phyloP scores from a whole-genome alignment of 106 monocot species.

The Dendrobium catenatum region DNA sequence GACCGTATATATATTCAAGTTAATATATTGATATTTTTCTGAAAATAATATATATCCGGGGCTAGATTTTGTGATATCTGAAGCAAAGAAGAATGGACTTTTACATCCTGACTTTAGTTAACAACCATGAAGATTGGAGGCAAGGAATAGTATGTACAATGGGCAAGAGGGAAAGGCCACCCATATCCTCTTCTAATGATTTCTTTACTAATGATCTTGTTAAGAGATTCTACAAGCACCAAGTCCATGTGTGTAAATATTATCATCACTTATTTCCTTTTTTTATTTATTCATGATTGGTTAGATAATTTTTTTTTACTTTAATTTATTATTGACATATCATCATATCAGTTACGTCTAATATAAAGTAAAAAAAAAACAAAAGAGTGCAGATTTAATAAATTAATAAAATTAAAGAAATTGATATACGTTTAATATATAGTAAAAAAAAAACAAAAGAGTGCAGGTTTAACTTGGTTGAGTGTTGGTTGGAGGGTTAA shows the following conservation, averaged over 20 bases:
- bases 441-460: no score
- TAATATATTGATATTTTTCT: no score
- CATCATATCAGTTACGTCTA: no score
- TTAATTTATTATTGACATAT: no score
- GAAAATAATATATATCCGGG: slow-evolving; percentile 13
- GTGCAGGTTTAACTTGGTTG: no score
- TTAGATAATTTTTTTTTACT: no score
- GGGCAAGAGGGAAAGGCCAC: slow-evolving; percentile 48
- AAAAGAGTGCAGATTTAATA: no score
- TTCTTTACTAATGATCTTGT: slow-evolving; percentile 49
- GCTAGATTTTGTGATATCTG: slow-evolving; percentile 53
- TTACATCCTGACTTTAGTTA: slow-evolving; percentile 44
- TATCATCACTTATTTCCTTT: neutral
- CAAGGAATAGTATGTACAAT: slow-evolving; percentile 55
- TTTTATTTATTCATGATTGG: neutral
- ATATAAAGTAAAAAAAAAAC: no score
- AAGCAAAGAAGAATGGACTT: slow-evolving; percentile 40
- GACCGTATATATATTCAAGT: no score
- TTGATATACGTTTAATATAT: no score
- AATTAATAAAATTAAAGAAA: no score
- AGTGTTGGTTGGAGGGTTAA: no score
- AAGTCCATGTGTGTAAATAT: slow-evolving; percentile 33
- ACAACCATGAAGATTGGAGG: slow-evolving; percentile 60
- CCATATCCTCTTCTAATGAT: slow-evolving; percentile 35
- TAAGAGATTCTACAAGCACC: slow-evolving; percentile 43